phyloP scores from a whole-genome alignment of 139 green algal species.

The Dunaliella sp. region DNA sequence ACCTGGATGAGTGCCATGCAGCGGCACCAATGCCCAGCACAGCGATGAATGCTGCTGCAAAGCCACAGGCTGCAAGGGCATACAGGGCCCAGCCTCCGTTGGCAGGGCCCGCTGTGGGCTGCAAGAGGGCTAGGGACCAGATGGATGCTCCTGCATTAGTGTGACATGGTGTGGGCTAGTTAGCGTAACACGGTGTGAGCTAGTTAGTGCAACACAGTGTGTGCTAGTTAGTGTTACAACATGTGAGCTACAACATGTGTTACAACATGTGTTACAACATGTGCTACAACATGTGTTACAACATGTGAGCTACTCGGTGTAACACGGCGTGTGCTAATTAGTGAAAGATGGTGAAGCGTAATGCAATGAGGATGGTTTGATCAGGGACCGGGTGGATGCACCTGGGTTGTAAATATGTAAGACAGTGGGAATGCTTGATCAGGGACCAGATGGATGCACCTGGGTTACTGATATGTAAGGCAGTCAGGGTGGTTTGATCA shows the following conservation, averaged over 20 bases:
- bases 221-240: neutral
- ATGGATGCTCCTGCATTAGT: neutral
- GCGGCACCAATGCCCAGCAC: neutral
- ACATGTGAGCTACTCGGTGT: too few relatives aligned
- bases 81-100: neutral
- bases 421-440: too few relatives aligned
- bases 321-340: too few relatives aligned
- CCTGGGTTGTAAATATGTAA: too few relatives aligned
- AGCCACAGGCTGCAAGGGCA: neutral
- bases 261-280: neutral
- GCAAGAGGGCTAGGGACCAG: neutral
- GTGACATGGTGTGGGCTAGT: neutral
- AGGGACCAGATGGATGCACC: too few relatives aligned
- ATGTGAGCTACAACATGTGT: neutral
- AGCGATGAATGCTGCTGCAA: neutral
- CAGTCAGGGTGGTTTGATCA: too few relatives aligned
- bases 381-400: too few relatives aligned
- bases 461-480: too few relatives aligned
- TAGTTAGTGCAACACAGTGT: neutral
- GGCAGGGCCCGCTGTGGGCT: neutral
- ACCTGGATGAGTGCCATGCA: neutral
- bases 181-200: neutral
- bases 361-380: too few relatives aligned
- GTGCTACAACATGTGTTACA: too few relatives aligned
- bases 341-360: too few relatives aligned